Conservation (phyloP, 768 basidiomycete genomes). For the Termitomyces bulborhizus region DNA sequence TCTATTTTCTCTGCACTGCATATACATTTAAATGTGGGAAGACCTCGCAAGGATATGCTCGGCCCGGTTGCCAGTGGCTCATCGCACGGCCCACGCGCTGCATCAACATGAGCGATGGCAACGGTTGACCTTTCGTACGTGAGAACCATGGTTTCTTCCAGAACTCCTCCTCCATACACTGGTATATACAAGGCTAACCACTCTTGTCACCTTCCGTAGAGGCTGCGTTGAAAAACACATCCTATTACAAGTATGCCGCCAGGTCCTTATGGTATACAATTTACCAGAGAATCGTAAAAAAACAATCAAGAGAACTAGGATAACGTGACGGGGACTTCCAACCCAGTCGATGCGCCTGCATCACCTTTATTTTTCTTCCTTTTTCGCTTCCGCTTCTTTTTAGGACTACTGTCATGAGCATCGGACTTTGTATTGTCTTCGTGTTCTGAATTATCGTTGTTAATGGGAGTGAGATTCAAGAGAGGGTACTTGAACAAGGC, state of each 20-base stretch:
- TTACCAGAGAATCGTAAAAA: neutral
- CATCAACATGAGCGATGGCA: too few species aligned
- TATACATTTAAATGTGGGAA: neutral
- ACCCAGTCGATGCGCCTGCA: too few species aligned
- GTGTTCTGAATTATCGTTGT: constrained; percentile 25
- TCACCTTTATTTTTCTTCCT: constrained; percentile 29
- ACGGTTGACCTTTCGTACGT: too few species aligned
- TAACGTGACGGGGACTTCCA: neutral
- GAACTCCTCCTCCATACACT: too few species aligned
- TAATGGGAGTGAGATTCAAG: constrained; percentile 48
- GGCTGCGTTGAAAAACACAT: neutral
- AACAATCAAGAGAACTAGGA: neutral
- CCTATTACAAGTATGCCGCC: neutral
- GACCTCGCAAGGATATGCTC: too few species aligned
- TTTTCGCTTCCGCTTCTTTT: constrained; percentile 52
- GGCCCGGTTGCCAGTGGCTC: too few species aligned
- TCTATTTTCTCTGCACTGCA: neutral
- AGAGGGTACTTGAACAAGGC: constrained; percentile 33
- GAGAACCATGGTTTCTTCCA: too few species aligned
- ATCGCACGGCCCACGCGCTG: too few species aligned
- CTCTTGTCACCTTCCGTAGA: neutral
- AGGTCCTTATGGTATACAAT: neutral
- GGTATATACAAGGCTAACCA: neutral
- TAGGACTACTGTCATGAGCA: constrained; percentile 23
- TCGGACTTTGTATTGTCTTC: constrained; percentile 15